Evolutionary conservation across 306 rosid species (phyloP), one percentile per base, ranked within the genome.

Genomic region (Trifolium pratense): DNA sequence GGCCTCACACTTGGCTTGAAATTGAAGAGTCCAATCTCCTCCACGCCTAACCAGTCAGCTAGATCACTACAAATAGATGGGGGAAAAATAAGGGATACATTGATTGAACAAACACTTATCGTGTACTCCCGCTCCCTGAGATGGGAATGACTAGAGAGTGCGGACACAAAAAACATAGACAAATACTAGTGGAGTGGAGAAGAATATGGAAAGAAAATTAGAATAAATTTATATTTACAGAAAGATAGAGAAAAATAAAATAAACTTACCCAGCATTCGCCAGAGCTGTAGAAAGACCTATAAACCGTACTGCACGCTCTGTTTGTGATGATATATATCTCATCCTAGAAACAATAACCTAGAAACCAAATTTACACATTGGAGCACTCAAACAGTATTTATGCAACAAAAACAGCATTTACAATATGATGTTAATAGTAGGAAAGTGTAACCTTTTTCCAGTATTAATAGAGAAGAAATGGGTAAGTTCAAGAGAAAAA

Each of bases 1-100:
- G 96, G 98, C 83, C 98, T 88, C 76, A 94, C 98, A 55, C 98
- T 94, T 72, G 98, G 98, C 88, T 94, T 94, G 87, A 94, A 94
- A 82, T 94, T 94, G 88, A 91, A 94, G 68, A 94, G 94, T 39
- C 98, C 97, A n/a, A 81, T 79, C 71, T 94, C 98, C 75, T 82
- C 96, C 67, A 94, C 96, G 63, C 98, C 98, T 88, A 94, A 82
- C 98, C 98, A 94, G 79, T 94, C 98, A 79, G 89, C 97, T 82
- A 94, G 86, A 84, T 94, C 92, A 66, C 98, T 93, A 55, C 52
- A 82, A 55, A 78, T 64, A 80, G 71, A 56, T 53, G 66, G 73
- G 12, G 0, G 15, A n/a, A 32, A 78, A 58, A 21, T 1, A 31
- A 71, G 26, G 79, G 57, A 67, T 23, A 45, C 67, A 51, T 71